These are phyloP conservation scores for Myriosclerotinia scirpicola DNA, from an alignment of 2,329 filamentous ascomycete species.

Conservation along the genomic window DNA sequence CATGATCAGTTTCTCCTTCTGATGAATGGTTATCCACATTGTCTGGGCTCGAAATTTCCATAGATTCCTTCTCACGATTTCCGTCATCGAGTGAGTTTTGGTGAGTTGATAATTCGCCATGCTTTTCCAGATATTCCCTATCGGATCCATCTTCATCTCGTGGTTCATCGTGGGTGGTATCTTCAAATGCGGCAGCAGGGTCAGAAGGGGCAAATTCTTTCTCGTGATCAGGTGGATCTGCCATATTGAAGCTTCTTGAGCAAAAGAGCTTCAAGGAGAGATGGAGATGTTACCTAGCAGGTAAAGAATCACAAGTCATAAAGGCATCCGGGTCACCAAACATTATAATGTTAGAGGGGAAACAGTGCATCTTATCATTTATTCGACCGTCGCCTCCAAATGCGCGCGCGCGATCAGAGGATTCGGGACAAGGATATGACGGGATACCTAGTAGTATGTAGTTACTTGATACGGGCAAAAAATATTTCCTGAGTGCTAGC, in stretches of 20 bases:
- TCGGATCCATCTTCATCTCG: conserved; percentile 23
- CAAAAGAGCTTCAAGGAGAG: neutral
- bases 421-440: conserved; percentile 2
- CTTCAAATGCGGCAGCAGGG: conserved; percentile 10
- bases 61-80: conserved; percentile 35
- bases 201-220: conserved; percentile 18
- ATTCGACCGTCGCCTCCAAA: neutral
- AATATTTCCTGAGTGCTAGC: neutral
- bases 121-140: conserved; percentile 14
- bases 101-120: conserved; percentile 20
- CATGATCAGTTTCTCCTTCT: conserved; percentile 24
- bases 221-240: conserved; percentile 15
- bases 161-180: conserved; percentile 16
- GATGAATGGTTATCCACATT: conserved; percentile 29
- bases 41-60: conserved; percentile 29
- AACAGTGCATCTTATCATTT: conserved; percentile 5
- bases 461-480: neutral
- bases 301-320: neutral
- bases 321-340: neutral
- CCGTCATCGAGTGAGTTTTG: conserved; percentile 9
- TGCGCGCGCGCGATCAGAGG: conserved; percentile 1
- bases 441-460: no score
- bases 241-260: conserved; percentile 18
- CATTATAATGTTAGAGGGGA: neutral
- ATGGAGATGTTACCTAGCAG: neutral